Evolutionary conservation across 75 land plant genomes (phyloP).

Genomic region (Pinus taeda): DNA sequence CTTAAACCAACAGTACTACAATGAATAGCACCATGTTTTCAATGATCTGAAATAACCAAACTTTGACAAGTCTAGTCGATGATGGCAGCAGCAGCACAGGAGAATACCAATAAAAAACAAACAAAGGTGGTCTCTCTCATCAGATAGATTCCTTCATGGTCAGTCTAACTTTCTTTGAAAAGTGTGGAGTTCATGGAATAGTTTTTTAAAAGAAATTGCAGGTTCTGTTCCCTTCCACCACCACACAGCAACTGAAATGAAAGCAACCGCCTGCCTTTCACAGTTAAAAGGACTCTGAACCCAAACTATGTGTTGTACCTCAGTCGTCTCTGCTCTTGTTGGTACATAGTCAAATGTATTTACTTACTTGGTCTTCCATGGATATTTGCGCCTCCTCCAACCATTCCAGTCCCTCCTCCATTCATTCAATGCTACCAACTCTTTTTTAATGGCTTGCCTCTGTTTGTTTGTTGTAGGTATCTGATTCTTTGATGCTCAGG

Average conservation of each 20-base stretch:
- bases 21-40: constrained; percentile 1
- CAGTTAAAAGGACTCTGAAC: constrained; percentile 7
- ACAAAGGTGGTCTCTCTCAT: constrained; percentile 8
- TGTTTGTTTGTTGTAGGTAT: constrained; percentile 2
- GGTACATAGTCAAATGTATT: constrained; percentile 11
- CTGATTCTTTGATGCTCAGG: background rate
- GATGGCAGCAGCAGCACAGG: background rate
- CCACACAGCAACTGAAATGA: constrained; percentile 6
- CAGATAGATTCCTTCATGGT: constrained; percentile 8
- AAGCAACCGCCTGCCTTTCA: constrained; percentile 4
- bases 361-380: constrained; percentile 6
- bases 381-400: constrained; percentile 5
- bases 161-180: too few species aligned
- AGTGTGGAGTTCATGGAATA: background rate
- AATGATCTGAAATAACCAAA: constrained; percentile 3
- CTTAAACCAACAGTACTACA: background rate
- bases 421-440: constrained; percentile 10
- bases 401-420: background rate
- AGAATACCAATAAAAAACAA: constrained; percentile 1
- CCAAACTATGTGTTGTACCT: constrained; percentile 7
- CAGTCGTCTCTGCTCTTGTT: background rate
- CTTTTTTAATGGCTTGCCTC: background rate
- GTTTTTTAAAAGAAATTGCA: constrained; percentile 8
- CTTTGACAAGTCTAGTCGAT: background rate
- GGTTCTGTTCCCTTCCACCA: constrained; percentile 10